A percentile compares a stretch with the other conserved stretches of the same genome.
phyloP scores from a whole-genome alignment of 257 asterid genomes.

The Solanum appendiculatum region DNA sequence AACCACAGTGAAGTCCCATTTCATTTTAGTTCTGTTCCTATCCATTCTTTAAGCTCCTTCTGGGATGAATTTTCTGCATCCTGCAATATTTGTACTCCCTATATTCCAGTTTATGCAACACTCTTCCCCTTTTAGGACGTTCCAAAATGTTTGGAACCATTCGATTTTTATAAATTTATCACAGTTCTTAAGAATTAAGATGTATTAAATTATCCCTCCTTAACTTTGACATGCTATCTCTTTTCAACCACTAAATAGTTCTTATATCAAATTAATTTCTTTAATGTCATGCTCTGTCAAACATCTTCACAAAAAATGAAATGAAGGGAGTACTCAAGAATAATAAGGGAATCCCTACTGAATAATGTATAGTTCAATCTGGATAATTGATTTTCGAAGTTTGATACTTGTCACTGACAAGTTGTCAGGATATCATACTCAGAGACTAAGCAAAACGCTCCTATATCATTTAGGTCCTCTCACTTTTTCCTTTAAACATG shows the following conservation, averaged over 20 bases:
- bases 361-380: not conserved
- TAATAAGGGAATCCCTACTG: not conserved
- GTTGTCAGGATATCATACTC: not conserved
- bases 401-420: not conserved
- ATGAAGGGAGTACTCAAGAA: not conserved
- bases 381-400: not conserved
- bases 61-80: not conserved
- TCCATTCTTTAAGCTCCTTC: not conserved
- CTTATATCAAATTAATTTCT: not conserved
- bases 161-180: not conserved
- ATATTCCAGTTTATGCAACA: not conserved
- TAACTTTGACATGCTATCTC: not conserved
- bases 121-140: not conserved
- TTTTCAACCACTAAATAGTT: not conserved
- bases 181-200: not conserved
- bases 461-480: not conserved
- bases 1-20: not conserved
- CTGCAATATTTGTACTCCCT: not conserved
- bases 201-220: not conserved
- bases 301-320: not conserved
- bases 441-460: not conserved
- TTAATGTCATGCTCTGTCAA: not conserved
- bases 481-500: not conserved
- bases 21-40: not conserved
- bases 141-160: not conserved